Conservation (phyloP, 768 basidiomycete species). For the Tephrocybe sp. region DNA sequence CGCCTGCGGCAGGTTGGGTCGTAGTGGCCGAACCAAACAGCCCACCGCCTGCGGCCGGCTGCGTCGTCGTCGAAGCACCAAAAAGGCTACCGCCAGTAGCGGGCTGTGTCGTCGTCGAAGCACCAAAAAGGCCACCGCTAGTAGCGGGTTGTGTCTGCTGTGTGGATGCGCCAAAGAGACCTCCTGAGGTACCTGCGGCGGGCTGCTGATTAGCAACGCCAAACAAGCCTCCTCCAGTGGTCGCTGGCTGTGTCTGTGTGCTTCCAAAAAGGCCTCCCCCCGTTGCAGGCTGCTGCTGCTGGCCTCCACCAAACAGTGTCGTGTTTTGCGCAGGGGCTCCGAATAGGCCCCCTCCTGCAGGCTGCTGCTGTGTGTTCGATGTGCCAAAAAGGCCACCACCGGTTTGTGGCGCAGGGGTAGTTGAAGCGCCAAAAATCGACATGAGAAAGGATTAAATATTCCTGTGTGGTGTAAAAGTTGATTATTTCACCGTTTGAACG, state of each 20-base stretch:
- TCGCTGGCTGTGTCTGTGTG: constrained; percentile 16
- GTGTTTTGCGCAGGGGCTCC: constrained; percentile 20
- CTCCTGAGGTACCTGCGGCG: constrained; percentile 13
- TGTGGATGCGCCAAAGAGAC: constrained; percentile 19
- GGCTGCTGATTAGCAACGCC: constrained; percentile 16
- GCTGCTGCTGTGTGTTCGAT: constrained; percentile 21
- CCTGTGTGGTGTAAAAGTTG: not conserved
- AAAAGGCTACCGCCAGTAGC: constrained; percentile 21
- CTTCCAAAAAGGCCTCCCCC: constrained; percentile 24
- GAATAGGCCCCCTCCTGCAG: constrained; percentile 28
- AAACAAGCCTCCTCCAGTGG: constrained; percentile 25
- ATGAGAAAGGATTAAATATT: constrained; percentile 6
- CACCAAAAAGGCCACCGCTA: constrained; percentile 16
- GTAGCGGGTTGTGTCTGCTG: constrained; percentile 14
- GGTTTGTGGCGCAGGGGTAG: constrained; percentile 13
- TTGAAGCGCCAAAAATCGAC: constrained; percentile 20
- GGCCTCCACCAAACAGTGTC: constrained; percentile 13
- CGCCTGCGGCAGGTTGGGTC: constrained; percentile 17
- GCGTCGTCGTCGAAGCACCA: constrained; percentile 20
- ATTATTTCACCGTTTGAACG: not conserved
- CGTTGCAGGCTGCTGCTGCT: constrained; percentile 11
- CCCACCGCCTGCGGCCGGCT: constrained; percentile 18
- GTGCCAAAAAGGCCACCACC: constrained; percentile 29
- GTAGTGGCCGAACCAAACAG: constrained; percentile 30
- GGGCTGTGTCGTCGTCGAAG: not conserved